A percentile compares a stretch with the other conserved stretches of the same genome.
Conservation (phyloP, 2,329 filamentous ascomycete genomes). For the Pseudomassariella vexata region DNA sequence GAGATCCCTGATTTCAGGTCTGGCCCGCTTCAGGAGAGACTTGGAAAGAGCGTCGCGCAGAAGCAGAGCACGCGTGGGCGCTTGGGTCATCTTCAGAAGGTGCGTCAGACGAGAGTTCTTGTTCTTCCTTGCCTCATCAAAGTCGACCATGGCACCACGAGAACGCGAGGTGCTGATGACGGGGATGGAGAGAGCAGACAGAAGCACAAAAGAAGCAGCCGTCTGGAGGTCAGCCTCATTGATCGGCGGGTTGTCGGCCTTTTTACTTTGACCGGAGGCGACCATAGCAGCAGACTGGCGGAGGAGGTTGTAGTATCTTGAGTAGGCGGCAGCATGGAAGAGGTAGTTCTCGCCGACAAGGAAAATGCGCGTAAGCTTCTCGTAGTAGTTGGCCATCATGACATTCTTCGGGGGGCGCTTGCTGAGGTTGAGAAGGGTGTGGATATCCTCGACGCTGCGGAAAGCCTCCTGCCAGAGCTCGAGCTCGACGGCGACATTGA, state of each 20-base stretch:
- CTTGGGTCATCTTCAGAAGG: constrained; percentile 84
- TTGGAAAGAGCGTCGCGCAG: constrained; percentile 97
- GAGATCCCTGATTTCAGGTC: constrained; percentile 90
- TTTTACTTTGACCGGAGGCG: constrained; percentile 78
- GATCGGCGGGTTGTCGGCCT: constrained; percentile 88
- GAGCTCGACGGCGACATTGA: constrained; percentile 95
- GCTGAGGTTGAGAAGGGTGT: constrained; percentile 94
- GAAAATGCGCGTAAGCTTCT: constrained; percentile 98
- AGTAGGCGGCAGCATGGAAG: constrained; percentile 97
- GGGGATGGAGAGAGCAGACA: constrained; percentile 94
- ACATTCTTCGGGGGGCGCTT: constrained; percentile 97
- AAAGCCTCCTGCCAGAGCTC: constrained; percentile 99
- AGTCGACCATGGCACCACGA: constrained; percentile 90
- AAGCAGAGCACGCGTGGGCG: constrained; percentile 80
- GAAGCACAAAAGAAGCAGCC: constrained; percentile 89
- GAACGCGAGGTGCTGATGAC: constrained; percentile 98
- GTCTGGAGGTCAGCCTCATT: constrained; percentile 88
- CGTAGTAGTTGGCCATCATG: constrained; percentile 99
- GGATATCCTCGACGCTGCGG: constrained; percentile 97
- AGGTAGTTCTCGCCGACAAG: constrained; percentile 98
- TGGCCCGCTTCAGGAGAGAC: constrained; percentile 84
- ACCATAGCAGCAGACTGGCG: constrained; percentile 83
- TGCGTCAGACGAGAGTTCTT: constrained; percentile 98
- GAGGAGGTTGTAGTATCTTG: constrained; percentile 92
- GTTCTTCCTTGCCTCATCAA: constrained; percentile 95